Evolutionary conservation across 2,329 filamentous ascomycete species (phyloP), one percentile per base, ranked within the genome.

Genomic region (Fusarium sp.): DNA sequence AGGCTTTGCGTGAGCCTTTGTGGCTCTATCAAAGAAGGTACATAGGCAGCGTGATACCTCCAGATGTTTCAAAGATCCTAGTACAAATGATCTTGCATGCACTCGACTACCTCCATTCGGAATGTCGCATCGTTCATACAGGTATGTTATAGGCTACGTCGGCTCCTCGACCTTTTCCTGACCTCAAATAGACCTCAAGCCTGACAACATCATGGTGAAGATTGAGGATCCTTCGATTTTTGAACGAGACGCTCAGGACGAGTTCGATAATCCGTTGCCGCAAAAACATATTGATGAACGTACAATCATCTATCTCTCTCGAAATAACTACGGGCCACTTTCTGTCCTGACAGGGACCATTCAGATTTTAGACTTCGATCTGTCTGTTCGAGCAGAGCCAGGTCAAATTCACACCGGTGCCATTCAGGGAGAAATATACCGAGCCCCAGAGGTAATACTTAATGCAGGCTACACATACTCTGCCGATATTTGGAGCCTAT

Each of bases 401-500:
- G 75, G 63, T 1, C 42, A 66, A n/a, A 10, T 56, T 1, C 65
- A 75, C 8, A 63, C 5, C 4, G 72, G 69, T 52, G 63, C 70
- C 14, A 77, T 77, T 13, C 63, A 75, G 17, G 69, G 54, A 33
- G 69, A 76, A 49, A 52, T 62, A 5, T 77, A 75, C 31, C 56
- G 74, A 14, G 70, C 76, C 3, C 74, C 72, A 38, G 75, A 77
- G 35, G 74, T 76, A 7, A 72, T 77, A 7, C 63, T 77, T 15
- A 60, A 78, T 39, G 51, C 69, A 15, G 77, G 75, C 4, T 78
- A 75, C 26, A 65, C 58, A 5, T 78, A 57, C 28, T 70, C 63
- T 14, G 69, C 77, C 5, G 74, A 79, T 15, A 74, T 78, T n/a
- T 78, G 77, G 74, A 79, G 74, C 33, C 69, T 77, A 63, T 74